These are phyloP conservation scores for Niveomyces coronatus DNA, from an alignment of 2,329 filamentous ascomycete genomes.

Conservation along the genomic window DNA sequence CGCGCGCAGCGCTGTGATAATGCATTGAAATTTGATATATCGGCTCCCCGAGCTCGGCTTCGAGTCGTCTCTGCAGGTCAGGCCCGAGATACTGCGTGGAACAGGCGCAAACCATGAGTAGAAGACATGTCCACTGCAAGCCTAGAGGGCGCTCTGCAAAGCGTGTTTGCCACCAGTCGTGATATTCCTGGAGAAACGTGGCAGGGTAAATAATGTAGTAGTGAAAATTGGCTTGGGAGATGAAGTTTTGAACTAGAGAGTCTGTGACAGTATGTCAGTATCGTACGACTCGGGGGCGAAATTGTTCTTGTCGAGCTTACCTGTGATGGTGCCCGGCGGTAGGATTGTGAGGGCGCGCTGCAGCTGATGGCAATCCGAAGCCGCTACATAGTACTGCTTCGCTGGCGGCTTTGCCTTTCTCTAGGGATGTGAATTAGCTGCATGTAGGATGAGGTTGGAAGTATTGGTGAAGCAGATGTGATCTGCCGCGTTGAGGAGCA, in stretches of 20 bases:
- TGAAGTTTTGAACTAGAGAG: slow-evolving; percentile 26
- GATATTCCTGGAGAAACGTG: slow-evolving; percentile 25
- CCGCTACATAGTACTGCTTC: slow-evolving; percentile 13
- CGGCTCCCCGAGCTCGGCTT: slow-evolving; percentile 20
- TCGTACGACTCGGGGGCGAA: neutral
- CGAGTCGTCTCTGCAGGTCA: slow-evolving; percentile 21
- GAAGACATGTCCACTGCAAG: slow-evolving; percentile 28
- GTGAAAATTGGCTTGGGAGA: slow-evolving; percentile 27
- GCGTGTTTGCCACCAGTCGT: slow-evolving; percentile 24
- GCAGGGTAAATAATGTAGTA: slow-evolving; percentile 29
- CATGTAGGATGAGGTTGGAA: neutral
- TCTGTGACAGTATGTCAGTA: slow-evolving; percentile 16
- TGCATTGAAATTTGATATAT: slow-evolving; percentile 20
- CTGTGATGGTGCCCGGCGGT: slow-evolving; percentile 24
- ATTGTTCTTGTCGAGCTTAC: slow-evolving; percentile 14
- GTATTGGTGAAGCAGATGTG: neutral
- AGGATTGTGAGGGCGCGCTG: slow-evolving; percentile 22
- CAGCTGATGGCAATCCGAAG: slow-evolving; percentile 19
- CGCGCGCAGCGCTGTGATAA: slow-evolving; percentile 24
- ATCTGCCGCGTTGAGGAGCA: no score
- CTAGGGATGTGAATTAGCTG: slow-evolving; percentile 7
- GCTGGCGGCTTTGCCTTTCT: slow-evolving; percentile 12
- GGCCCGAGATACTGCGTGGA: slow-evolving; percentile 23
- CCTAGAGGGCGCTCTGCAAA: slow-evolving; percentile 20
- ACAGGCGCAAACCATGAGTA: slow-evolving; percentile 29